Evolutionary conservation across 805 yeast species (phyloP).

Genomic region (Barnettozyma salicaria): DNA sequence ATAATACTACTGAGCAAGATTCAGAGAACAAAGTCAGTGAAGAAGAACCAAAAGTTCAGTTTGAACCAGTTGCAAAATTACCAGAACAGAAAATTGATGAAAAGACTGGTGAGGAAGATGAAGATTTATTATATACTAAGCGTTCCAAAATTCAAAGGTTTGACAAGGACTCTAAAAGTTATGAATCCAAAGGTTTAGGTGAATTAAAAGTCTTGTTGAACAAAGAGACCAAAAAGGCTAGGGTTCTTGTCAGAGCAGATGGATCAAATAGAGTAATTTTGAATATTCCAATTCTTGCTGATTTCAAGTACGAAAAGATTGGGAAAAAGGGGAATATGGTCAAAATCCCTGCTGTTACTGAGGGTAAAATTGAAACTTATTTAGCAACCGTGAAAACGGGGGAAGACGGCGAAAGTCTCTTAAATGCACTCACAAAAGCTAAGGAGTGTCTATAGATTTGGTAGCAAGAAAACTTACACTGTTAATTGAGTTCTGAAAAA

Average conservation of each 20-base stretch:
- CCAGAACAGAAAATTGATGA: constrained; percentile 44
- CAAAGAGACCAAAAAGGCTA: constrained; percentile 49
- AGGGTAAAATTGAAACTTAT: constrained; percentile 58
- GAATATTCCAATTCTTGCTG: constrained; percentile 55
- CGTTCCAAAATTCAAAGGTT: constrained; percentile 66
- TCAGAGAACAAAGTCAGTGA: constrained; percentile 32
- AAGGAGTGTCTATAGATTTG: constrained; percentile 6
- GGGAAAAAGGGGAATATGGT: constrained; percentile 59
- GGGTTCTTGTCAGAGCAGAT: constrained; percentile 81
- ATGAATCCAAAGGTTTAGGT: constrained; percentile 71
- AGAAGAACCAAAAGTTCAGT: constrained; percentile 44
- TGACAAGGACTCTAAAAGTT: constrained; percentile 45
- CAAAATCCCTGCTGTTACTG: constrained; percentile 56
- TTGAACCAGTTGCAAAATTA: constrained; percentile 37
- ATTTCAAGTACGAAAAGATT: constrained; percentile 51
- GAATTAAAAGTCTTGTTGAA: constrained; percentile 68
- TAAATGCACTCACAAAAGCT: constrained; percentile 26
- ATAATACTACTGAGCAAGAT: constrained; percentile 15
- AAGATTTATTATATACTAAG: constrained; percentile 54
- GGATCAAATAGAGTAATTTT: constrained; percentile 77
- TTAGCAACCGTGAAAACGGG: constrained; percentile 71
- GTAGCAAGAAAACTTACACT: not conserved
- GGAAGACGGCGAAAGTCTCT: constrained; percentile 56
- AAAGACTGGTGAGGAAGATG: constrained; percentile 83
- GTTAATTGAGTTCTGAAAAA: not conserved